Conservation (phyloP, 495 filamentous ascomycete genomes). For the Niebla homalea region DNA sequence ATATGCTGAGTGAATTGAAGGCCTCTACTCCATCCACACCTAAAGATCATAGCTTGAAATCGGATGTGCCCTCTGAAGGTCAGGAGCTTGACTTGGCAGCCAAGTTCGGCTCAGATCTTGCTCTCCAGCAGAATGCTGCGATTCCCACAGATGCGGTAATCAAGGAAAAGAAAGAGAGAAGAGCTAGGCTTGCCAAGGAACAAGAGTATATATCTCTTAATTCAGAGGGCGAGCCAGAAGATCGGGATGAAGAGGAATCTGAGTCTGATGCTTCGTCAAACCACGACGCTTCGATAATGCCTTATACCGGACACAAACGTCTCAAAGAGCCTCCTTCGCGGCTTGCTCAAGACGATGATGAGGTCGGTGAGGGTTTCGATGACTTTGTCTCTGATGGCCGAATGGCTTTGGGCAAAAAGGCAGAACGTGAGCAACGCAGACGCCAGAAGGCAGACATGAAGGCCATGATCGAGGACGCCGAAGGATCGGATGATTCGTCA, state of each 20-base stretch:
- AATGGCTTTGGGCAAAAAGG: conserved; percentile 63
- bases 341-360: conserved; percentile 78
- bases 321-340: conserved; percentile 41
- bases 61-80: conserved; percentile 33
- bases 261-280: conserved; percentile 25
- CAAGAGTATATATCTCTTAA: conserved; percentile 68
- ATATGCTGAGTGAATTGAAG: conserved; percentile 73
- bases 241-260: conserved; percentile 33
- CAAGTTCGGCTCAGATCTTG: conserved; percentile 43
- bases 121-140: conserved; percentile 18
- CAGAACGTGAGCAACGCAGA: conserved; percentile 59
- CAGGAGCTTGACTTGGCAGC: conserved; percentile 53
- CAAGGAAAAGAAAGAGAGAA: conserved; percentile 77
- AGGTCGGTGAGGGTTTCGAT: conserved; percentile 89
- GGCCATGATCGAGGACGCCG: conserved; percentile 71
- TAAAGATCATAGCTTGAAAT: conserved; percentile 35
- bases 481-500: conserved; percentile 44
- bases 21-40: conserved; percentile 70
- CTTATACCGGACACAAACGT: conserved; percentile 32
- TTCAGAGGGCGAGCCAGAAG: conserved; percentile 26
- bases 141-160: conserved; percentile 87
- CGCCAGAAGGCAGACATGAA: conserved; percentile 64
- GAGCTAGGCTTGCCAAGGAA: conserved; percentile 65
- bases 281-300: conserved; percentile 28
- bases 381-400: conserved; percentile 79